phyloP scores from a whole-genome alignment of 2,329 filamentous ascomycete species.

The Periconia digitata region DNA sequence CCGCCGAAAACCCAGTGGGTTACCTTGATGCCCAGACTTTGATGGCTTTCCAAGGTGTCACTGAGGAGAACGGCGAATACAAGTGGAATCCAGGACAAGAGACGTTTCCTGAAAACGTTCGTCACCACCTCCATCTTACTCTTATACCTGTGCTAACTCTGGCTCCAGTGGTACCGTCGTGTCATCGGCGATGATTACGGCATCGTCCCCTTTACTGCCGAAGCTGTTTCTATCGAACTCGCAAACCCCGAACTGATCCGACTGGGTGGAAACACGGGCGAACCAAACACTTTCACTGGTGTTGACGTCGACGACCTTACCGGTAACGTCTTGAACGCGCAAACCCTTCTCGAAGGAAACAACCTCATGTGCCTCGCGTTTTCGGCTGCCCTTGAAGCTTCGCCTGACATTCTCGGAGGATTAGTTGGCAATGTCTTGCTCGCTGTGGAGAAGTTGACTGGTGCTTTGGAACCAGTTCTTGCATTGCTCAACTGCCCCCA shows the following conservation, averaged over 20 bases:
- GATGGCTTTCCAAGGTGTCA: constrained; percentile 45
- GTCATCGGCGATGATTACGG: constrained; percentile 6
- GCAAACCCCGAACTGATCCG: constrained; percentile 31
- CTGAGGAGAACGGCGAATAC: not conserved
- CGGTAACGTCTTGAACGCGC: constrained; percentile 46
- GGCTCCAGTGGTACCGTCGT: constrained; percentile 33
- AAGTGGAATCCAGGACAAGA: constrained; percentile 1
- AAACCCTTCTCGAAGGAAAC: constrained; percentile 50
- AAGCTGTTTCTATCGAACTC: constrained; percentile 37
- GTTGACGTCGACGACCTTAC: constrained; percentile 40
- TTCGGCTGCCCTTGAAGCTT: constrained; percentile 24
- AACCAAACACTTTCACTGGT: constrained; percentile 36
- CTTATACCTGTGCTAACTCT: not conserved
- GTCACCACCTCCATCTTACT: not conserved
- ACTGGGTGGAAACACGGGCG: constrained; percentile 43
- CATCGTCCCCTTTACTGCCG: constrained; percentile 5
- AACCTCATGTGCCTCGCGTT: constrained; percentile 51
- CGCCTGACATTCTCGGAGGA: constrained; percentile 45
- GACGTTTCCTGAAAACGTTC: not conserved
- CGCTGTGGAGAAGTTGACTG: constrained; percentile 38
- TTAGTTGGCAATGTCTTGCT: constrained; percentile 9
- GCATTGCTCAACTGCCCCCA: constrained; percentile 10
- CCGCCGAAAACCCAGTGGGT: constrained; percentile 40
- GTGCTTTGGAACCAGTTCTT: constrained; percentile 24
- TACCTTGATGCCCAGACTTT: constrained; percentile 39